Evolutionary conservation across 169 alveolate species (phyloP), one percentile per base, ranked within the genome.

Genomic region (Plasmodium billcollinsi): DNA sequence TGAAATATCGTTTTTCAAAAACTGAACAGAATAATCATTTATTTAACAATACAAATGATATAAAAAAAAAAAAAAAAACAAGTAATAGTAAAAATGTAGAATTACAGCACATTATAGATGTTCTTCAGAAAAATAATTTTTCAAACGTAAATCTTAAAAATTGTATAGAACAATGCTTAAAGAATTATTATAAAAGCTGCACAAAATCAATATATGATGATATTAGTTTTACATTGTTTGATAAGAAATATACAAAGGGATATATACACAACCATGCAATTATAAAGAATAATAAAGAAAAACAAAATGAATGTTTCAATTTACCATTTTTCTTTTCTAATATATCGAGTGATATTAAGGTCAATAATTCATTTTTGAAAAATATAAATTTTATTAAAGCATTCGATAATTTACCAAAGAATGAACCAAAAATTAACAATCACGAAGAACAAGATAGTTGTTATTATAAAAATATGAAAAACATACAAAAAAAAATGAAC

Each of bases 91-190:
- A 45, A 6, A 73, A 73, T 45, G 2, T 47, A 15, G 71, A 52
- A 56, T 73, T 54, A 43, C 20, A 61, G 2, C 0, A 52, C 11
- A 50, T 50, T 15, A 7, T 74, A 24, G 74, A 74, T 24, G 61
- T 74, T n/a, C 39, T 61, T n/a, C 49, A 74, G 63, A 74, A 61
- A 54, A 52, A 59, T 14, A 61, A 29, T 15, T 26, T 0, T n/a
- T 58, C 88, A n/a, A 74, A 74, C 21, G 24, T 14, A 14, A 59
- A 74, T 21, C 61, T 66, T 18, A 74, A 74, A 74, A 74, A 61
- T 6, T n/a, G 26, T 11, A 24, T 74, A 54, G 74, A 74, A 45
- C 29, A 59, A 43, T 74, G 88, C n/a, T 14, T 74, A 50, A 58
- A 61, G 39, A 61, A 61, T 33, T 74, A 74, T 45, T 66, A 59